phyloP scores from a whole-genome alignment of 2,329 filamentous ascomycete genomes.

The Didymella pinodella region DNA sequence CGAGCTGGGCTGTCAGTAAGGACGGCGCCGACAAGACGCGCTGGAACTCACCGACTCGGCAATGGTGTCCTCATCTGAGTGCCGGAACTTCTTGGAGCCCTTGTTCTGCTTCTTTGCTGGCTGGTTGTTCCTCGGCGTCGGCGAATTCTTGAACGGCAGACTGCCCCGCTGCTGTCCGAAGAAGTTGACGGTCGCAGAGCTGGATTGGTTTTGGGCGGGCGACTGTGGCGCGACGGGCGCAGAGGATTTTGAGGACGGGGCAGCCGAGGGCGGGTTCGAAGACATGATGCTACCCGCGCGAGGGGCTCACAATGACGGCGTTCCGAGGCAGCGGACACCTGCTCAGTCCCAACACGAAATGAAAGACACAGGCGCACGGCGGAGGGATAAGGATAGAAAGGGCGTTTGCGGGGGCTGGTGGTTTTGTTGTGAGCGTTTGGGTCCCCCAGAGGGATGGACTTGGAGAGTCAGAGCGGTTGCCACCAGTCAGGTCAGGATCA shows the following conservation, averaged over 20 bases:
- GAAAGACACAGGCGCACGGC: slow-evolving; percentile 14
- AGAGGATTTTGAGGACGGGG: slow-evolving; percentile 53
- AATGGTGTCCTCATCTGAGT: slow-evolving; percentile 86
- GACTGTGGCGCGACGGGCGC: slow-evolving; percentile 50
- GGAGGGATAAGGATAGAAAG: slow-evolving; percentile 2
- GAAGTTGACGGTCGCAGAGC: slow-evolving; percentile 54
- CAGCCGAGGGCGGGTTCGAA: slow-evolving; percentile 53
- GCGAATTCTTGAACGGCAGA: slow-evolving; percentile 48
- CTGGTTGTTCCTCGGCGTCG: slow-evolving; percentile 77
- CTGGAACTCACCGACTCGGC: slow-evolving; percentile 72
- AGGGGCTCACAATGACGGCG: slow-evolving; percentile 37
- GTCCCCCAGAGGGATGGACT: slow-evolving; percentile 45
- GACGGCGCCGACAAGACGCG: not conserved
- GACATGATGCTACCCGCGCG: slow-evolving; percentile 52
- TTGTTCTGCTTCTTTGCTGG: slow-evolving; percentile 82
- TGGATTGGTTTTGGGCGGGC: slow-evolving; percentile 55
- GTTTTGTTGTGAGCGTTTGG: slow-evolving; percentile 30
- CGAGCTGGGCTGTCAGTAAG: slow-evolving; percentile 56
- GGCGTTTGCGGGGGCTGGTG: not conserved
- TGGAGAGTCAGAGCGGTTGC: slow-evolving; percentile 35
- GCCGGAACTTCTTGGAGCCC: slow-evolving; percentile 74
- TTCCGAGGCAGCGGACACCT: slow-evolving; percentile 11
- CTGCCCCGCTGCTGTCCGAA: slow-evolving; percentile 55
- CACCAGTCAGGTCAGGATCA: slow-evolving; percentile 8
- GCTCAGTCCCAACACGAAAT: slow-evolving; percentile 1